Evolutionary conservation across 306 rosid genomes (phyloP), one percentile per base, ranked within the genome.

Genomic region (Leucaena leucocephala): DNA sequence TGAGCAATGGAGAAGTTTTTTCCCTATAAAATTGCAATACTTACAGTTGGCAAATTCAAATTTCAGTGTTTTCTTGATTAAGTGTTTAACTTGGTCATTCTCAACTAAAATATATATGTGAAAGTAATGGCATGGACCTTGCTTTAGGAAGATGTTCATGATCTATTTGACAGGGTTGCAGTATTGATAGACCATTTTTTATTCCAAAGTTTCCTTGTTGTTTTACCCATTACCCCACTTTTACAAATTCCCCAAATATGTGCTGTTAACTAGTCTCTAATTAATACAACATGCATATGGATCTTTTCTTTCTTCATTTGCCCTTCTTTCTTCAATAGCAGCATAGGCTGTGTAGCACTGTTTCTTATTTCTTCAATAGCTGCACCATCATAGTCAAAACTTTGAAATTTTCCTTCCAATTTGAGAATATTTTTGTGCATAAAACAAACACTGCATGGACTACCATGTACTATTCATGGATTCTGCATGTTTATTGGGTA

Each of bases 11-110:
- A 1, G 7, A 35, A 33, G 34, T 78, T n/a, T 35, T 36, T 61
- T 63, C 5, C 3, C 46, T 61, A 17, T 74, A 42, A 3, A 68
- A 50, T 21, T 81, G 46, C 79, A 64, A 17, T 82, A 61, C 58
- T 73, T 46, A 33, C 2, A 12, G 19, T 76, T 16, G 75, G 44
- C 65, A 77, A 27, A 46, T 69, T 75, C 62, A 21, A 38, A 5
- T 58, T 68, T 71, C 12, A 33, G 34, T 55, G 42, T 0, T 48
- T 14, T 66, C 48, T 40, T 65, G 71, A 65, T 1, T 3, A 39
- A 40, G 50, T n/a, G 16, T 67, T 67, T 17, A 40, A 42, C 36
- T 67, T 9, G 2, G 72, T 19, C 50, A 3, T 65, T 65, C 46
- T 65, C 14, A 39, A 39, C 15, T 4, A 65, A 39, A 39, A 65